Conservation (phyloP, 495 filamentous ascomycete genomes). For the Aspergillus taichungensis region DNA sequence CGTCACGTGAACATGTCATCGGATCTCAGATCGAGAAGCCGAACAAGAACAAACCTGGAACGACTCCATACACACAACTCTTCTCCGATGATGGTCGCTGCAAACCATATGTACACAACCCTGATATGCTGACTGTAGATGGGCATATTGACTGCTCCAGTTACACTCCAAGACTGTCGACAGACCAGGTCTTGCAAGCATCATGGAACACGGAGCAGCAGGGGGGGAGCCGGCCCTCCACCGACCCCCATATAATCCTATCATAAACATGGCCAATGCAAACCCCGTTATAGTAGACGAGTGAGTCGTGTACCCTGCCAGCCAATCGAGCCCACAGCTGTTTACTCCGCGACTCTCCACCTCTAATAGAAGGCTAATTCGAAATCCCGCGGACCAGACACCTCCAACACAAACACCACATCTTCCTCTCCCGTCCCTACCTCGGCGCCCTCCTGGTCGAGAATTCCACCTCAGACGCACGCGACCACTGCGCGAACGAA, state of each 20-base stretch:
- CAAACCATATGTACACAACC: no score
- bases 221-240: conserved; percentile 1
- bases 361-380: neutral
- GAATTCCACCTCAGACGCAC: conserved; percentile 78
- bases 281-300: conserved; percentile 33
- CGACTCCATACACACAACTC: neutral
- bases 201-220: neutral
- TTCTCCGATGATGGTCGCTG: no score
- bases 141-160: no score
- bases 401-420: conserved; percentile 25
- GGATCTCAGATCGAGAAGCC: conserved; percentile 1
- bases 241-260: conserved; percentile 25
- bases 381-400: conserved; percentile 13
- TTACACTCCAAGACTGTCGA: neutral
- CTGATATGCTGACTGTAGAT: no score
- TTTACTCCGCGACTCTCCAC: neutral
- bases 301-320: conserved; percentile 16
- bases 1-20: conserved; percentile 11
- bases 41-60: neutral
- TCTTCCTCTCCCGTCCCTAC: conserved; percentile 63
- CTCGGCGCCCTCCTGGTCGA: conserved; percentile 79
- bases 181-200: conserved; percentile 2
- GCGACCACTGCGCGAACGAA: conserved; percentile 53
- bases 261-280: conserved; percentile 27
- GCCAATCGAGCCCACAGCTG: neutral